Evolutionary conservation across 768 basidiomycete genomes (phyloP).

Genomic region (Cystoderma amianthinum): DNA sequence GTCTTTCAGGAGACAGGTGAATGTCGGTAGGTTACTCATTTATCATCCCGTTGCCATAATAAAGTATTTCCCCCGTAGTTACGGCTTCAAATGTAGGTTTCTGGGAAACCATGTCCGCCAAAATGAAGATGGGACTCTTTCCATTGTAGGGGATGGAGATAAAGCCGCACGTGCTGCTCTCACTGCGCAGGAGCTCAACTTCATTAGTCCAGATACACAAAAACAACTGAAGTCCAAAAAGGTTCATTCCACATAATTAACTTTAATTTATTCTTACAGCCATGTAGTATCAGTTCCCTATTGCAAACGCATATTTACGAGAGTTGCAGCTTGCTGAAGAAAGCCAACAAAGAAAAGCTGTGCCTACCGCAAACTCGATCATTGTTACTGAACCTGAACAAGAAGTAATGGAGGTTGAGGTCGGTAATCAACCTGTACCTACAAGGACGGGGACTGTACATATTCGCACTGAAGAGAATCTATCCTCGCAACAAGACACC

Average conservation of each 20-base stretch:
- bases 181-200: constrained; percentile 62
- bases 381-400: constrained; percentile 34
- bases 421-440: constrained; percentile 4
- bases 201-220: constrained; percentile 46
- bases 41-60: background rate
- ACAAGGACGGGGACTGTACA: constrained; percentile 16
- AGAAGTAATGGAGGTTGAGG: constrained; percentile 15
- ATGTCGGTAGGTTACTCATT: constrained; percentile 42
- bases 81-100: constrained; percentile 89
- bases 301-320: constrained; percentile 54
- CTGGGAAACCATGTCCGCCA: constrained; percentile 66
- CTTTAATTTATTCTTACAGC: background rate
- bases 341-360: constrained; percentile 15
- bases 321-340: constrained; percentile 27
- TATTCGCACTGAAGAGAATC: constrained; percentile 26
- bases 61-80: constrained; percentile 22
- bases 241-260: constrained; percentile 35
- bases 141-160: constrained; percentile 47
- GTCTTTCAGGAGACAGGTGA: constrained; percentile 61
- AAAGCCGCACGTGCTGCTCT: constrained; percentile 43
- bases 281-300: constrained; percentile 30
- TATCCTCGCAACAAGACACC: constrained; percentile 35
- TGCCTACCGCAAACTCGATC: constrained; percentile 14
- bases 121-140: constrained; percentile 35
- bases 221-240: constrained; percentile 63